Evolutionary conservation across 1,284 basidiomycete genomes (phyloP).

Genomic region (Melampsora allii-populina): DNA sequence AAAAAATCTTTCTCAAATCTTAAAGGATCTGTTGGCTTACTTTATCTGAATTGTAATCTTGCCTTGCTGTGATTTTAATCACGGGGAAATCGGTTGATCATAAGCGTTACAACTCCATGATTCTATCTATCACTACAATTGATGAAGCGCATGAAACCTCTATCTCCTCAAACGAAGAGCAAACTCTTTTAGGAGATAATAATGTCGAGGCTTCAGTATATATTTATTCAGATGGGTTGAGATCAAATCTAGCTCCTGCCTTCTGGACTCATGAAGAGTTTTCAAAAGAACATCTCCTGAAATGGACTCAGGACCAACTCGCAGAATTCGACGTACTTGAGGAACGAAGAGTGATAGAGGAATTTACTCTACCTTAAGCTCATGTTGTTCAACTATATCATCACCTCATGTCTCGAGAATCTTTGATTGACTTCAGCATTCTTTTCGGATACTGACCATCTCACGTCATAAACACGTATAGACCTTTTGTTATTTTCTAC

Average conservation of each 20-base stretch:
- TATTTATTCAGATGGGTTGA: background rate
- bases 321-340: no score
- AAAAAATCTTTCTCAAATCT: background rate
- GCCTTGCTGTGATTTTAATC: background rate
- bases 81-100: background rate
- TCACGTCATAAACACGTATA: no score
- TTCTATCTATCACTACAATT: background rate
- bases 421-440: no score
- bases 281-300: background rate
- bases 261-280: slow-evolving; percentile 3
- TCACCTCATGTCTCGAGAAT: no score
- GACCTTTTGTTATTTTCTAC: no score
- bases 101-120: slow-evolving; percentile 9
- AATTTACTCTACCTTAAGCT: no score
- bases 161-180: no score
- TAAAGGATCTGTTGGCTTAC: background rate
- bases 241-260: background rate
- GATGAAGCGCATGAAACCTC: no score
- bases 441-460: no score
- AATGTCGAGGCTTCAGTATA: background rate
- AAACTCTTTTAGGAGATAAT: background rate
- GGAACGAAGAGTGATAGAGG: no score
- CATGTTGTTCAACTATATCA: no score
- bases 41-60: background rate
- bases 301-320: background rate